These are phyloP conservation scores for Pseudogymnoascus sp. DNA, from an alignment of 2,329 filamentous ascomycete genomes.

Conservation along the genomic window DNA sequence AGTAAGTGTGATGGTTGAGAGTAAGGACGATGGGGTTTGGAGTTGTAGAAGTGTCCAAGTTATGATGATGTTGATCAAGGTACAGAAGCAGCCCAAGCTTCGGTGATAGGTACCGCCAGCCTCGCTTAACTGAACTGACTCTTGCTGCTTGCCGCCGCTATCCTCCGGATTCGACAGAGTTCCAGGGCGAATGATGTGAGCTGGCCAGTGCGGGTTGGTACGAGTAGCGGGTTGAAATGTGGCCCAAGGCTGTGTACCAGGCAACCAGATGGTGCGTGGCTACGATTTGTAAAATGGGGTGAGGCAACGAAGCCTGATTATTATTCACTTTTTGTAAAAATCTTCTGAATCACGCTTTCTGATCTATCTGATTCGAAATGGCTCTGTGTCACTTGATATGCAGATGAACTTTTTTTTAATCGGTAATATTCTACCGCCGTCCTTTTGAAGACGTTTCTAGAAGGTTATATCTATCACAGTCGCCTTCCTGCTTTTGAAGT, in stretches of 20 bases:
- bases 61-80: constrained; percentile 10
- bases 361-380: not conserved
- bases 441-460: not conserved
- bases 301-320: not conserved
- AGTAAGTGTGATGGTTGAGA: not conserved
- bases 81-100: constrained; percentile 7
- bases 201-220: not conserved
- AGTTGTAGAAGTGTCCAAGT: constrained; percentile 9
- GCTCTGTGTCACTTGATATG: constrained; percentile 8
- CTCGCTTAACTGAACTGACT: constrained; percentile 10
- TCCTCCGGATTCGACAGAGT: constrained; percentile 10
- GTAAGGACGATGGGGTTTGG: not conserved
- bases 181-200: constrained; percentile 15
- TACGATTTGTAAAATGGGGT: not conserved
- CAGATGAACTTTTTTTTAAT: not conserved
- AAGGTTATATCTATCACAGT: not conserved
- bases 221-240: not conserved
- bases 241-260: not conserved
- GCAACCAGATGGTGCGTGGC: constrained; percentile 4
- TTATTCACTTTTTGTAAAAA: not conserved
- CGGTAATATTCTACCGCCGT: not conserved
- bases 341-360: not conserved
- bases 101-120: constrained; percentile 8
- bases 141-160: not conserved
- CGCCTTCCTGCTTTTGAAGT: not conserved